These are phyloP conservation scores for Pythium periplocum DNA, from an alignment of 352 stramenopile genomes.

Conservation along the genomic window DNA sequence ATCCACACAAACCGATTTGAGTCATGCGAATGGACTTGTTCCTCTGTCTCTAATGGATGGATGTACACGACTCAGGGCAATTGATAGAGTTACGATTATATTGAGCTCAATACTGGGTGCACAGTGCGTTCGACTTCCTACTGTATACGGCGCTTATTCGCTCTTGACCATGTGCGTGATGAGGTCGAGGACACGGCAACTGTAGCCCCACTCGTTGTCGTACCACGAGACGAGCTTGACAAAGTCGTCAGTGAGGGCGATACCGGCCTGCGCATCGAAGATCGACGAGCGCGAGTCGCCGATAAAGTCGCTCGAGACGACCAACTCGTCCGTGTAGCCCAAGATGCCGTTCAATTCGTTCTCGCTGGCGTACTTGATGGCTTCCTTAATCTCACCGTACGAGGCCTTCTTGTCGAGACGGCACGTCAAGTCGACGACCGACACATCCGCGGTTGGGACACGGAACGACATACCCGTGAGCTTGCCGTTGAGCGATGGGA, in stretches of 20 bases:
- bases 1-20: too few species aligned
- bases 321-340: conserved; percentile 96
- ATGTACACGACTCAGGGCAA: too few species aligned
- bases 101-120: too few species aligned
- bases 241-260: conserved; percentile 97
- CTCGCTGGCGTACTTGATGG: conserved; percentile 93
- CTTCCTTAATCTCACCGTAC: conserved; percentile 98
- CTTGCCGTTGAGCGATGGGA: conserved; percentile 91
- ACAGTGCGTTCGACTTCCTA: too few species aligned
- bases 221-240: conserved; percentile 99
- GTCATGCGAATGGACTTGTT: too few species aligned
- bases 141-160: conserved; percentile 43
- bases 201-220: conserved; percentile 99
- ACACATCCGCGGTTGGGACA: conserved; percentile 87
- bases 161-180: conserved; percentile 94
- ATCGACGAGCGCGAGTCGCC: conserved; percentile 95
- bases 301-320: conserved; percentile 98
- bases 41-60: too few species aligned
- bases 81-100: too few species aligned
- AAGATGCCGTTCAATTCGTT: conserved; percentile 96
- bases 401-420: conserved; percentile 86
- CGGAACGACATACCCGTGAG: conserved; percentile 91
- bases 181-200: conserved; percentile 94
- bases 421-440: conserved; percentile 86
- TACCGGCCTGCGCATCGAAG: conserved; percentile 96